These are phyloP conservation scores for Cupressus sempervirens DNA, from an alignment of 75 land plant species.

Conservation along the genomic window DNA sequence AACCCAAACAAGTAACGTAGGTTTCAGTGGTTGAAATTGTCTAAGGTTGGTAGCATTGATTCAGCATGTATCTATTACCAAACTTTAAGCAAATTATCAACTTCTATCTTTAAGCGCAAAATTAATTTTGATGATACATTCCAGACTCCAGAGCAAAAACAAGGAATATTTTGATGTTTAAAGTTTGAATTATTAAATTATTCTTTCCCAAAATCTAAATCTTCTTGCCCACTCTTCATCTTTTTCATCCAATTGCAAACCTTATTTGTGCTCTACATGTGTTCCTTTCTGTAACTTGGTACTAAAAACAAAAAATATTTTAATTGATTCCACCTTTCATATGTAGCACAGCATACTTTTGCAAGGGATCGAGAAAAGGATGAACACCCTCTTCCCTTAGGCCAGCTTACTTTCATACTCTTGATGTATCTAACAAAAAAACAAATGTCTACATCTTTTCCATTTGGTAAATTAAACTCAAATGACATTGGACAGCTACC, in stretches of 20 bases:
- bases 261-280: background rate
- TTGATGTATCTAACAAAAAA: background rate
- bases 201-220: background rate
- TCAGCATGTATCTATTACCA: background rate
- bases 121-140: background rate
- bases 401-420: background rate
- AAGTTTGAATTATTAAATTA: background rate
- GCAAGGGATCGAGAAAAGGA: background rate
- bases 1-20: too few species aligned
- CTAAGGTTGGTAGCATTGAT: too few species aligned
- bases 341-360: background rate
- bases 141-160: background rate
- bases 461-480: background rate
- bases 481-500: background rate
- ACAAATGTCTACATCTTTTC: background rate
- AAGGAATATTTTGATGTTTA: background rate
- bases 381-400: background rate
- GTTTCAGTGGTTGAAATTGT: too few species aligned
- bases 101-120: background rate
- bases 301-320: background rate
- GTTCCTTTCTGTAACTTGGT: background rate
- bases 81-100: background rate
- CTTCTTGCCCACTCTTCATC: background rate
- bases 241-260: background rate
- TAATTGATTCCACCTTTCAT: background rate